Evolutionary conservation across 1,284 basidiomycete genomes (phyloP), one percentile per base, ranked within the genome.

Genomic region (Boletus calvinii): DNA sequence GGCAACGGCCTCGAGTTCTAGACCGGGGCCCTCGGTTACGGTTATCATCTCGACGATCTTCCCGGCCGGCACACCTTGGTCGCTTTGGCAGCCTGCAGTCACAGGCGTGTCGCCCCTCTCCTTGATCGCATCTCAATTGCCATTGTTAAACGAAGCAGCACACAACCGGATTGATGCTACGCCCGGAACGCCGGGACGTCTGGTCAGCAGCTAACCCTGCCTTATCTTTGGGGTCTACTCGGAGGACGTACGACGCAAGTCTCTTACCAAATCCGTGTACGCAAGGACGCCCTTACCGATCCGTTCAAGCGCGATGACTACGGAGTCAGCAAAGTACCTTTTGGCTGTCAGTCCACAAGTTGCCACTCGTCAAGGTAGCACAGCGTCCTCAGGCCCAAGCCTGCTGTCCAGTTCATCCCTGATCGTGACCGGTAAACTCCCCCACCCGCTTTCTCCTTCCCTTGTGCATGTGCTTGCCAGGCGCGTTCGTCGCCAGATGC

Each of bases 291-390:
- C 13, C 17, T 10, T 26, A 29, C 15, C 22, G 39, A 49, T 60
- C 46, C 12, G 12, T 53, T 46, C 46, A 34, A 56, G 57, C 43
- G 43, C 56, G 56, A 64, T 50, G 26, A 13, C 31, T 53, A 53
- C 61, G 60, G 51, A 52, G 46, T 53, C 45, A 43, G 18, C 34
- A 35, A 42, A 24, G 9, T 44, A 35, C 22, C 38, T 15, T 34
- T 22, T 15, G n/a, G 31, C 17, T 15, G 32, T 22, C 22, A 22
- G 32, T 44, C 7, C 35, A 26, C n/a, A 26, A 26, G 26, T 38
- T 43, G 13, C 35, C 18, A n/a, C 11, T 20, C 5, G 32, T 30
- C 37, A 22, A 26, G 31, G 22, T 34, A 17, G 20, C 43, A 7
- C 38, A 45, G 17, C 46, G 5, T 43, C 36, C 43, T 56, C 51